Evolutionary conservation across 306 rosid genomes (phyloP).

Genomic region (Cicer bijugum): DNA sequence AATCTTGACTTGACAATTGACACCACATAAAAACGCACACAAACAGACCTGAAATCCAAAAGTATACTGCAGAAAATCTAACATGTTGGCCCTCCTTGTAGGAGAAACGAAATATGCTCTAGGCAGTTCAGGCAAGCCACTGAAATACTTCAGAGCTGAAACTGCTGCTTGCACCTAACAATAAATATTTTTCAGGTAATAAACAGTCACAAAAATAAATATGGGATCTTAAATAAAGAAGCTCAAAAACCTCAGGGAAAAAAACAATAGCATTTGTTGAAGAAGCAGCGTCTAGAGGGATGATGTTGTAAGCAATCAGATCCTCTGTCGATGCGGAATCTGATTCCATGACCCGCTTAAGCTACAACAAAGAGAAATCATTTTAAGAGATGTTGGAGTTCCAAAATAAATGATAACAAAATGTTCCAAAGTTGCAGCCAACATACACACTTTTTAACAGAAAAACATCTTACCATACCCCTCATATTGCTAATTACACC

Average conservation of each 20-base stretch:
- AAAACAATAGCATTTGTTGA: conserved; percentile 66
- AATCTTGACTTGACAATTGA: conserved; percentile 14
- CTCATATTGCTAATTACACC: conserved; percentile 19
- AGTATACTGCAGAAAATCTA: conserved; percentile 80
- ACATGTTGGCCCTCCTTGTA: conserved; percentile 68
- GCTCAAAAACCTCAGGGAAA: conserved; percentile 69
- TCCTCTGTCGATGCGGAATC: conserved; percentile 93
- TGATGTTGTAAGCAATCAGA: conserved; percentile 85
- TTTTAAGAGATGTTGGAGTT: conserved; percentile 19
- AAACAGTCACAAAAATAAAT: conserved; percentile 27
- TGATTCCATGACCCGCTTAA: conserved; percentile 75
- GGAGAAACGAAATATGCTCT: conserved; percentile 57
- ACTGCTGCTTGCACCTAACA: conserved; percentile 87
- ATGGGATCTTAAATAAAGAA: conserved; percentile 29
- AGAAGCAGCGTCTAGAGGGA: conserved; percentile 82
- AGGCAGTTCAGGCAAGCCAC: conserved; percentile 80
- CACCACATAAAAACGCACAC: conserved; percentile 15
- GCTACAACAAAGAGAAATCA: conserved; percentile 58
- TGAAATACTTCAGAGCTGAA: conserved; percentile 66
- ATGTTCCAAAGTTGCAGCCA: conserved; percentile 7
- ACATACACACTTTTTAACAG: not conserved
- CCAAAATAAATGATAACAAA: conserved; percentile 2
- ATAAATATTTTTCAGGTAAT: conserved; percentile 37
- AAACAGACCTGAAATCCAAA: conserved; percentile 91
- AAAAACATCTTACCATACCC: conserved; percentile 5